These are phyloP conservation scores for Diospyros kaki DNA, from an alignment of 148 eudicot genomes.

Conservation along the genomic window DNA sequence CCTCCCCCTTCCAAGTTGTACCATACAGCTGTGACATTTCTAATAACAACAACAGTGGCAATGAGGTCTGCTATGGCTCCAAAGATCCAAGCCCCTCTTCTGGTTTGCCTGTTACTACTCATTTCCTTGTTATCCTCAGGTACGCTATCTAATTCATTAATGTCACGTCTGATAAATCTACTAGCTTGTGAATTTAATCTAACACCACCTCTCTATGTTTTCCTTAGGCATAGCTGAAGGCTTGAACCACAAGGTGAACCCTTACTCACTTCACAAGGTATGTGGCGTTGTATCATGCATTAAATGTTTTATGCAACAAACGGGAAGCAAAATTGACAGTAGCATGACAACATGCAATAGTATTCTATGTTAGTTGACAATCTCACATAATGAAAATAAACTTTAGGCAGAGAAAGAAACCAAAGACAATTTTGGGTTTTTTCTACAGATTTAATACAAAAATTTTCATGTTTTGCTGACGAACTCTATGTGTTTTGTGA, in stretches of 20 bases:
- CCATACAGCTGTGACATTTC: neutral
- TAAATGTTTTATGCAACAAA: too few species aligned
- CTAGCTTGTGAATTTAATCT: neutral
- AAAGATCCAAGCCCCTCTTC: conserved; percentile 24
- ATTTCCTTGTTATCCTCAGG: conserved; percentile 24
- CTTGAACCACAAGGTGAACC: conserved; percentile 11
- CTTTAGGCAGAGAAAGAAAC: neutral
- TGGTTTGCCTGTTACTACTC: conserved; percentile 30
- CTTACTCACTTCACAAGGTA: conserved; percentile 33
- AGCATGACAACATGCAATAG: too few species aligned
- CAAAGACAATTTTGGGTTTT: neutral
- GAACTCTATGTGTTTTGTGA: neutral
- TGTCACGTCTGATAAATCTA: neutral
- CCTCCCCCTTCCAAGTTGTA: conserved; percentile 1
- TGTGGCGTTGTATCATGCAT: neutral
- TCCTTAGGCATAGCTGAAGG: conserved; percentile 23
- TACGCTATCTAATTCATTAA: neutral
- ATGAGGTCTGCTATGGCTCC: conserved; percentile 33
- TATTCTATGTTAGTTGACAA: too few species aligned
- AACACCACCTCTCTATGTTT: conserved; percentile 1
- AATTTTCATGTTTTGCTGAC: neutral
- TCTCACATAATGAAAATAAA: neutral
- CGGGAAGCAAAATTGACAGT: too few species aligned
- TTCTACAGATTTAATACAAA: neutral
- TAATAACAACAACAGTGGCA: neutral